These are phyloP conservation scores for Prunus dulcis DNA, from an alignment of 306 rosid species.

Conservation along the genomic window DNA sequence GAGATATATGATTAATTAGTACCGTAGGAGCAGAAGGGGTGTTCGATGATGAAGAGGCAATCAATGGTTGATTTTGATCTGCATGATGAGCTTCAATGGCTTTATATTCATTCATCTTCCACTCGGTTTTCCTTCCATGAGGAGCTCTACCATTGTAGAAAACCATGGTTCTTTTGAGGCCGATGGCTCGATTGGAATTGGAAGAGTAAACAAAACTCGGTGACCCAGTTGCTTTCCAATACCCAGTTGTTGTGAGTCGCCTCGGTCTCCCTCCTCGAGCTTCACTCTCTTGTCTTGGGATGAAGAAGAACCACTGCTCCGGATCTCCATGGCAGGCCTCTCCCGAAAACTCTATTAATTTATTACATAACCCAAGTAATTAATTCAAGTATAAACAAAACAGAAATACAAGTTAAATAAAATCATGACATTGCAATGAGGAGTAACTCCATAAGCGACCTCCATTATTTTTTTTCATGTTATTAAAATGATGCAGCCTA, in stretches of 20 bases:
- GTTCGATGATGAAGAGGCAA: constrained; percentile 24
- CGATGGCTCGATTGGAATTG: constrained; percentile 44
- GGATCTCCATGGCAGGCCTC: constrained; percentile 50
- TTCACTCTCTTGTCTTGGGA: constrained; percentile 78
- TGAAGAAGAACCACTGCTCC: constrained; percentile 90
- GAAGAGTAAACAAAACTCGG: constrained; percentile 63
- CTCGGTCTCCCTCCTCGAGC: constrained; percentile 85
- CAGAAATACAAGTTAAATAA: background rate
- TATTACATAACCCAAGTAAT: background rate
- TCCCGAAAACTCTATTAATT: constrained; percentile 56
- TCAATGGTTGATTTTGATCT: background rate
- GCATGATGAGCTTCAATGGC: constrained; percentile 29
- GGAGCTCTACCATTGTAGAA: constrained; percentile 87
- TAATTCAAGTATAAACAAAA: background rate
- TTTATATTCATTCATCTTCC: constrained; percentile 95
- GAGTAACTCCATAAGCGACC: no score
- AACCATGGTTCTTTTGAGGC: constrained; percentile 80
- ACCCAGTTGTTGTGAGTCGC: constrained; percentile 64
- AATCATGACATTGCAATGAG: background rate
- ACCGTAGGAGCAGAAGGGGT: background rate
- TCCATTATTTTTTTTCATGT: no score
- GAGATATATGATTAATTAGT: no score
- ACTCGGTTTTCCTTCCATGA: constrained; percentile 65
- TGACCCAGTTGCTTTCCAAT: constrained; percentile 94
- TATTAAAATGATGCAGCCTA: no score